Evolutionary conservation across 768 basidiomycete species (phyloP), one percentile per base, ranked within the genome.

Genomic region (Suillus discolor): DNA sequence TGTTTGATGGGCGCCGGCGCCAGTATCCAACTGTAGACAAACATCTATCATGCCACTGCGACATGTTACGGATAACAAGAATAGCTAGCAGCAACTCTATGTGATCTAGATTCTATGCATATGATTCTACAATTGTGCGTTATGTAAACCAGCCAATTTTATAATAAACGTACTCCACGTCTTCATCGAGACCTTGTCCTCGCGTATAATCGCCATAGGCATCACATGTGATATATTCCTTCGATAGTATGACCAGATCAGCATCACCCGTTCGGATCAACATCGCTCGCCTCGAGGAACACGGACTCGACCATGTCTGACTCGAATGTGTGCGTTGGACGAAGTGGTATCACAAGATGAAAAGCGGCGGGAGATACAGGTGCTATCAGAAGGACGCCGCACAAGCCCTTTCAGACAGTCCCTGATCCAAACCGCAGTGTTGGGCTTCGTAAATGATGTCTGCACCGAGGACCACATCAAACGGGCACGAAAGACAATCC

Each of bases 271-370:
- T 5, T 31, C 31, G 31, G 31, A 31, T 31, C 31, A 31, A 31
- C 31, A 31, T 31, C 31, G 31, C 41, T 25, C 16, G 63, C 47
- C 13, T 41, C 18, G 47, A 73, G 71, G 67, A 94, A 92, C 3
- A 87, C 80, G 11, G 72, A 70, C 67, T 91, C 89, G 53, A 93
- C 74, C 0, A 84, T 83, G 41, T 71, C 76, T 0, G 85, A 87
- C 77, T 95, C 93, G 15, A 72, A 73, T 0, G 78, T 70, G 68
- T 91, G 89, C 0, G 90, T 91, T 0, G 80, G 73, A 0, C 94
- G 89, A 5, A 92, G 79, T 1, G 93, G 92, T n/a, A 94, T 85
- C 59, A 93, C 81, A 18, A 94, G 83, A 69, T 93, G 91, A 74
- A 95, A 94, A 25, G 13, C 34, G 4, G 62, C 28, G 1, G 70